Conservation (phyloP, 352 stramenopile genomes). For the Phytopythium oedochilum region DNA sequence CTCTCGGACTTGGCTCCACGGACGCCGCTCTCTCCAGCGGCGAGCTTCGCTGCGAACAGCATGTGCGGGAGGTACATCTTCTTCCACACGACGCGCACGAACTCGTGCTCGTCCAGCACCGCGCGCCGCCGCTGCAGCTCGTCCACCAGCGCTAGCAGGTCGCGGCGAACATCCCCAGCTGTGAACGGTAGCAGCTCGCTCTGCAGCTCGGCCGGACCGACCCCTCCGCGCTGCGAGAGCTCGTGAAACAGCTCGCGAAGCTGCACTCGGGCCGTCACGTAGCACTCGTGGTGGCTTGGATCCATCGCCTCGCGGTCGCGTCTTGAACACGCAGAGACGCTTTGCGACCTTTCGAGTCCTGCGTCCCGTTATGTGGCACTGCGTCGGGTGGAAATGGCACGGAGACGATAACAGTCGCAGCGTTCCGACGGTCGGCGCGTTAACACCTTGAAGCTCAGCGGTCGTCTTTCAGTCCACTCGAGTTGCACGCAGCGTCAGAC, state of each 20-base stretch:
- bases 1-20: neutral
- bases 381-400: too few species aligned
- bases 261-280: slow-evolving; percentile 41
- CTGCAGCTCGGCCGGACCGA: slow-evolving; percentile 39
- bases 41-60: slow-evolving; percentile 20
- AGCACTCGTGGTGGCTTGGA: slow-evolving; percentile 34
- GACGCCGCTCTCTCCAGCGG: neutral
- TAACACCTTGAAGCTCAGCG: too few species aligned
- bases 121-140: slow-evolving; percentile 37
- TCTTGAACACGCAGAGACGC: neutral
- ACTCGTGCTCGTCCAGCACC: slow-evolving; percentile 55
- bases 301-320: slow-evolving; percentile 43
- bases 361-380: too few species aligned
- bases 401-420: too few species aligned
- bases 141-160: slow-evolving; percentile 47
- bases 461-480: too few species aligned
- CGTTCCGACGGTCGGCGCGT: too few species aligned
- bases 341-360: neutral
- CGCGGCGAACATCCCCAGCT: slow-evolving; percentile 44
- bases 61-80: slow-evolving; percentile 60
- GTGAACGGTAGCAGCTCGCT: slow-evolving; percentile 46
- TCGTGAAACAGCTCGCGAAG: slow-evolving; percentile 58
- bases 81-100: slow-evolving; percentile 57
- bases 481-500: too few species aligned
- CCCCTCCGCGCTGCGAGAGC: slow-evolving; percentile 41